phyloP scores from a whole-genome alignment of 192 early-diverging fungal genomes.

The Coemansia sp. region DNA sequence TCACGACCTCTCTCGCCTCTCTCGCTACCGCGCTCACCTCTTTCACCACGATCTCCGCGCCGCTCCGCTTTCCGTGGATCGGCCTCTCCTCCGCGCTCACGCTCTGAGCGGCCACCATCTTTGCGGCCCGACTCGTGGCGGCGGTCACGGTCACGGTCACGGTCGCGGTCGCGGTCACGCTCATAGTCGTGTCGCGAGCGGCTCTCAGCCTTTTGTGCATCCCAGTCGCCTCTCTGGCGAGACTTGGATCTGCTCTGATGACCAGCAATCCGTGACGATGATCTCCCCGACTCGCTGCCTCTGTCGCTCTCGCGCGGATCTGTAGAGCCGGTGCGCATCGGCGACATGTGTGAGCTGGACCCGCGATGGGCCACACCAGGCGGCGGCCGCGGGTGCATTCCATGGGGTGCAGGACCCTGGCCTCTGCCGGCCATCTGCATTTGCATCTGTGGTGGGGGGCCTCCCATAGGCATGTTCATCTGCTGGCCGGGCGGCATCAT shows the following conservation, averaged over 20 bases:
- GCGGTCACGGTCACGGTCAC: conserved; percentile 10
- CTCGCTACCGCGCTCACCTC: conserved; percentile 15
- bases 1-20: conserved; percentile 11
- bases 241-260: conserved; percentile 27
- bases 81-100: conserved; percentile 5
- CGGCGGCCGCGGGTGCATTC: conserved; percentile 16
- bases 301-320: conserved; percentile 29
- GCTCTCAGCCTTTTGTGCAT: conserved; percentile 10
- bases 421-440: conserved; percentile 35
- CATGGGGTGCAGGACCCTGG: conserved; percentile 24
- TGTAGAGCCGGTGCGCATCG: neutral
- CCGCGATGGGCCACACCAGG: neutral
- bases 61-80: conserved; percentile 24
- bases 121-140: neutral
- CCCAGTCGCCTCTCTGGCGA: conserved; percentile 18
- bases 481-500: conserved; percentile 41
- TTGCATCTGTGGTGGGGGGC: conserved; percentile 23
- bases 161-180: conserved; percentile 8
- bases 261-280: conserved; percentile 21
- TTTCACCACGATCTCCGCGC: conserved; percentile 29
- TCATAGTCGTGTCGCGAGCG: conserved; percentile 27
- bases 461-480: conserved; percentile 18
- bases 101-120: conserved; percentile 3
- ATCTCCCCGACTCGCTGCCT: conserved; percentile 31
- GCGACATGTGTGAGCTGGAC: neutral